A percentile compares a stretch with the other conserved stretches of the same genome.
These are phyloP conservation scores for Pestalotiopsis sp. DNA, from an alignment of 2,329 filamentous ascomycete species.

Conservation along the genomic window DNA sequence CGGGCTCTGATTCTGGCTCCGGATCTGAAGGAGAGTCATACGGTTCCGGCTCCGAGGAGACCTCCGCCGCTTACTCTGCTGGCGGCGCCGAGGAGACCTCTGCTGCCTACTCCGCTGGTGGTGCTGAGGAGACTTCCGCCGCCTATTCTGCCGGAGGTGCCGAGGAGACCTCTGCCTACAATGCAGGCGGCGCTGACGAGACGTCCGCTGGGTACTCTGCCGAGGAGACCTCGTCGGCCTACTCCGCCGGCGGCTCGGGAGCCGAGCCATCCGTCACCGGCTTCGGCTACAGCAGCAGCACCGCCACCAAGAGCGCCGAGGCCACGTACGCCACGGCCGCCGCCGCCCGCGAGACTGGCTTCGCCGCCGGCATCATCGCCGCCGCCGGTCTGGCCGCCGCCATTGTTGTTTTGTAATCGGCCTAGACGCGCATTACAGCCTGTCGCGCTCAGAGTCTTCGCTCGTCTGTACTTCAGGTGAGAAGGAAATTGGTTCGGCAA, in stretches of 20 bases:
- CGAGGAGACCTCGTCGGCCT: neutral
- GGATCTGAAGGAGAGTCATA: neutral
- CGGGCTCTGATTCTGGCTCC: neutral
- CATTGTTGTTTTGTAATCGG: constrained; percentile 19
- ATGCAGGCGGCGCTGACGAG: neutral
- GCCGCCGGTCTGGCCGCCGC: constrained; percentile 22
- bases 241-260: neutral
- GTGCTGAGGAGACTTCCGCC: neutral
- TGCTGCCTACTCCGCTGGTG: neutral
- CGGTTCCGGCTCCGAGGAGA: neutral
- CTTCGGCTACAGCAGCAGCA: neutral
- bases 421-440: neutral
- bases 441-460: neutral
- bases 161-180: neutral
- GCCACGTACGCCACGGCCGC: constrained; percentile 6
- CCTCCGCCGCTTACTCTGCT: neutral
- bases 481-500: too few relatives aligned
- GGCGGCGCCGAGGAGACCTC: neutral
- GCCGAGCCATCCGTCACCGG: neutral
- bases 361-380: constrained; percentile 18
- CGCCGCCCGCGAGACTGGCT: constrained; percentile 21
- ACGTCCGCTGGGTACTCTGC: neutral
- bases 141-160: neutral
- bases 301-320: neutral
- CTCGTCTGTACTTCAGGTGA: neutral